Evolutionary conservation across 352 stramenopile genomes (phyloP), one percentile per base, ranked within the genome.

Genomic region (Phytophthora nicotianae): DNA sequence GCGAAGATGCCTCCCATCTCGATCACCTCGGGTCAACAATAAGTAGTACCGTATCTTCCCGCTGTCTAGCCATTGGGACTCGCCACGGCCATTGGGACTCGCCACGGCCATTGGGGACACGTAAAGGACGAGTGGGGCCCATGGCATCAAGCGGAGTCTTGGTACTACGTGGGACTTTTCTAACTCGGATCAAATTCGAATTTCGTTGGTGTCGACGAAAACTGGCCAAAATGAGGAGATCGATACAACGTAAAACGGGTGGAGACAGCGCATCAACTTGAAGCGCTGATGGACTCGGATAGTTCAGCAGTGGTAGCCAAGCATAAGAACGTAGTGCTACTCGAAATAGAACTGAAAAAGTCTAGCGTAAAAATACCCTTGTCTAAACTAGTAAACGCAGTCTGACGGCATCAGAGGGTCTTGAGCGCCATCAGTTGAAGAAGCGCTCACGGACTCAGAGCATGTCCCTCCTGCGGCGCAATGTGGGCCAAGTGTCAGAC

Each of bases 391-490:
- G 41, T n/a, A 62, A 20, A 47, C 11, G 14, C 27, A 46, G 19
- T 32, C 24, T 62, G 43, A 4, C 5, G 35, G 14, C 45, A 62
- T 50, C 51, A 3, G 35, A 20, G 42, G 51, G 48, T 47, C 29
- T 33, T 8, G 53, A 32, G 27, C 7, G 41, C 26, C 27, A 54
- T 38, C 11, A 24, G 20, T 42, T 41, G 47, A 43, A 50, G 10
- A 46, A 49, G 40, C 24, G 33, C 51, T 52, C 47, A 17, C 40
- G 46, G 32, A 61, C 13, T 19, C 20, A 21, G 21, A 35, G 16
- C 20, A 83, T 83, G 76, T 79, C 62, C 41, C 56, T 90, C 50
- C 84, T 66, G 42, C 67, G 70, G 46, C 76, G 78, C 50, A 83
- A 88, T 56, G 64, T 77, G 26, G 49, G 54, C 3, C 55, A 68